Base-by-base conservation (phyloP, 2,329 filamentous ascomycete genomes). In the Decorospora gaudefroyi region DNA sequence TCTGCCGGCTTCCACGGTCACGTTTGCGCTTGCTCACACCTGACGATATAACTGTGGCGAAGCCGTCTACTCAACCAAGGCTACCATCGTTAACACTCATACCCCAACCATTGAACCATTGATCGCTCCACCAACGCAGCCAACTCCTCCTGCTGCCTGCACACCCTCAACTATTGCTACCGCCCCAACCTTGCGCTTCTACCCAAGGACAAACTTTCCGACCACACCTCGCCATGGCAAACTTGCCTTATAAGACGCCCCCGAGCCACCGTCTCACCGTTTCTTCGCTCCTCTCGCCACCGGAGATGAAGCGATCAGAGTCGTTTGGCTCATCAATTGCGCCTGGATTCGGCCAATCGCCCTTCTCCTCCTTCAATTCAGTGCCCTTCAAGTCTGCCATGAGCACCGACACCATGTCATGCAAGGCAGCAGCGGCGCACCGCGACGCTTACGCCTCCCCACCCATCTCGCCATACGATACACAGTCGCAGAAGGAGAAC, bases 271-370 rank as follows among this genome's bases (percentile, higher is more conserved):
- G 62, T 44, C 61, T 69, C 12, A 59, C 65, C 31, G 64, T 70
- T 35, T 69, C 65, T 44, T 71, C 69, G 11, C 66, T 72, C 32
- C 68, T 72, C 47, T 72, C 69, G 10, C 70, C 70, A 6, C 70
- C 70, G 12, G 70, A 72, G 56, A 65, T 69, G 62, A 70, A 70
- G 57, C 65, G 64, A 22, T 62, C 63, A 39, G 67, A 69, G 46
- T 68, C 66, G n/a, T 72, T 71, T 60, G 63, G 63, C 53, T 68
- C 63, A 4, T 60, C 67, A 53, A 60, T 53, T 45, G 50, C 47
- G 13, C 53, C 54, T 17, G 40, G 54, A 27, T 57, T 55, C 25
- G 29, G 54, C 9, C 54, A 51, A 31, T 61, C 61, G 11, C 51
- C 58, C 21, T 61, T 59, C 34, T 57, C 59, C 10, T 64, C 61